These are phyloP conservation scores for Rhododendron molle DNA, from an alignment of 148 eudicot genomes.

Conservation along the genomic window DNA sequence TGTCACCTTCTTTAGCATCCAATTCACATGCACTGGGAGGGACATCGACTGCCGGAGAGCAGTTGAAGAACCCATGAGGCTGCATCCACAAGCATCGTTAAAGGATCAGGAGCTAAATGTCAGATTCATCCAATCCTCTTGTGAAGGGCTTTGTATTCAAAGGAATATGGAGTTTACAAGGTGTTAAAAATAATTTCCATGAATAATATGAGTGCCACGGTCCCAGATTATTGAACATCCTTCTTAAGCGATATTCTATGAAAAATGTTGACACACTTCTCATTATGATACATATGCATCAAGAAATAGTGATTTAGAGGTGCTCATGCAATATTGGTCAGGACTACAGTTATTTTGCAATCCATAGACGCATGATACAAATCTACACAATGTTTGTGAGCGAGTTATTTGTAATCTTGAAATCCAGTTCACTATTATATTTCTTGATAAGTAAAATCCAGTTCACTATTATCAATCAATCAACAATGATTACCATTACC, in stretches of 20 bases:
- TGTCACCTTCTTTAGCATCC: slow-evolving; percentile 44
- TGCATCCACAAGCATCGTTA: slow-evolving; percentile 19
- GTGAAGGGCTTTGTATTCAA: neutral
- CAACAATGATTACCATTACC: neutral
- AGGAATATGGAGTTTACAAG: neutral
- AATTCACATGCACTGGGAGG: slow-evolving; percentile 42
- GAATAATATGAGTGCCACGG: neutral
- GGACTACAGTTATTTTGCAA: too few species aligned
- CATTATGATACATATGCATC: too few species aligned
- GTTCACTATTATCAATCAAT: neutral
- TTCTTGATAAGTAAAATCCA: too few species aligned
- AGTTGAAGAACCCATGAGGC: slow-evolving; percentile 62
- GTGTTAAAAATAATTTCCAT: neutral
- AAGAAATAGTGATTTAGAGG: too few species aligned
- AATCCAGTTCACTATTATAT: neutral
- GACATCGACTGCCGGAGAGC: slow-evolving; percentile 59
- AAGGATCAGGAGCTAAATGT: neutral
- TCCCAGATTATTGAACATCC: neutral
- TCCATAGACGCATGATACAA: too few species aligned
- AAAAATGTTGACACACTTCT: neutral
- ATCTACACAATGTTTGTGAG: too few species aligned
- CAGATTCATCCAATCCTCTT: neutral
- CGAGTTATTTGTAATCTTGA: too few species aligned
- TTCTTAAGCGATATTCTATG: neutral
- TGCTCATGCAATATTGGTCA: too few species aligned